A percentile compares a stretch with the other conserved stretches of the same genome.
Conservation (phyloP, 2,329 filamentous ascomycete species). For the Aspergillus sp. region DNA sequence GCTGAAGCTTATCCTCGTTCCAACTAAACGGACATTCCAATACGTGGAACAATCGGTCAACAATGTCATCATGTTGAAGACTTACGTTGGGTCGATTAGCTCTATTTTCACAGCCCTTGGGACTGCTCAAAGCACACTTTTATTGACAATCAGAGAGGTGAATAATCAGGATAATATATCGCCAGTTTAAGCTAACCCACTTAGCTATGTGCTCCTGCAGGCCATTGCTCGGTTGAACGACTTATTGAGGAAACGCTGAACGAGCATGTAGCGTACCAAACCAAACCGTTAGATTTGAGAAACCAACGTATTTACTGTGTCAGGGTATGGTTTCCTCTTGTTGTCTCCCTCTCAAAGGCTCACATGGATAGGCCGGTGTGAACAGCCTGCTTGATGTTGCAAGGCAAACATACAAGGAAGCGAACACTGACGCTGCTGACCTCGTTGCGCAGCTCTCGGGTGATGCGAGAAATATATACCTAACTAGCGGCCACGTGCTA, state of each 20-base stretch:
- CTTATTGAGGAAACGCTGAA: constrained; percentile 67
- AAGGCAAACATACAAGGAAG: constrained; percentile 81
- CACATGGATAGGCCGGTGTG: constrained; percentile 54
- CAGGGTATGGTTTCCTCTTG: constrained; percentile 43
- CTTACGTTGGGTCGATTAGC: constrained; percentile 62
- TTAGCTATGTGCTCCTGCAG: constrained; percentile 56
- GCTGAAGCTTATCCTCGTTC: constrained; percentile 64
- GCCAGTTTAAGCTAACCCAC: constrained; percentile 2
- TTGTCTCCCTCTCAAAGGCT: background rate
- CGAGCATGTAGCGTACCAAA: constrained; percentile 69
- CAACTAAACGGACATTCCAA: constrained; percentile 56
- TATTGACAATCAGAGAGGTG: constrained; percentile 58
- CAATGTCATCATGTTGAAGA: constrained; percentile 77
- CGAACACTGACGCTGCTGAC: constrained; percentile 66
- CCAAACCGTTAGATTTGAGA: constrained; percentile 70
- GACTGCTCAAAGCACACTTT: constrained; percentile 55
- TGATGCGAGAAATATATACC: constrained; percentile 20
- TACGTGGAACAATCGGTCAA: constrained; percentile 76
- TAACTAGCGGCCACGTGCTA: constrained; percentile 7
- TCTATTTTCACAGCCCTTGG: constrained; percentile 60
- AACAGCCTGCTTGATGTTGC: constrained; percentile 83
- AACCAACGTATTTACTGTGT: constrained; percentile 90
- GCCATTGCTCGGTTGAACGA: constrained; percentile 52
- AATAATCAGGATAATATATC: background rate
- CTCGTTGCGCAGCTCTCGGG: constrained; percentile 61